phyloP scores from a whole-genome alignment of 805 yeast genomes.

The Teunomyces panamensis region DNA sequence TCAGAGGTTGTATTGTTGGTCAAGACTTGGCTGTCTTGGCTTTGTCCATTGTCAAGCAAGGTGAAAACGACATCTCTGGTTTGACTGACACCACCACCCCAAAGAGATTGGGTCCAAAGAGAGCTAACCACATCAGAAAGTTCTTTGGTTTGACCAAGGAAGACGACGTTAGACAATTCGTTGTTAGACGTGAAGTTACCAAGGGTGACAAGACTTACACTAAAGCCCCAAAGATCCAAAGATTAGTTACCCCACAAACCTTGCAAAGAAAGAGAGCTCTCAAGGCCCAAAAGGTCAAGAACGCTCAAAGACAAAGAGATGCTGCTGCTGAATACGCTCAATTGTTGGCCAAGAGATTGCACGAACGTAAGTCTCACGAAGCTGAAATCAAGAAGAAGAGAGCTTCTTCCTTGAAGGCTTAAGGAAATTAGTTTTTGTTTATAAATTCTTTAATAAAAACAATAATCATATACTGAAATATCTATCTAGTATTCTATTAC shows the following conservation, averaged over 20 bases:
- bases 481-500: neutral
- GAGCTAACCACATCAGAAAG: constrained; percentile 99
- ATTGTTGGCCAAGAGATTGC: constrained; percentile 95
- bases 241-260: constrained; percentile 98
- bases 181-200: constrained; percentile 96
- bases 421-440: constrained; percentile 22
- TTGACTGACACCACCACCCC: constrained; percentile 92
- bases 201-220: constrained; percentile 98
- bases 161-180: constrained; percentile 80
- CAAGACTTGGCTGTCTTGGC: constrained; percentile 95
- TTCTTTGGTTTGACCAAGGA: constrained; percentile 97
- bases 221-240: constrained; percentile 99
- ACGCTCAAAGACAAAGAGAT: constrained; percentile 99
- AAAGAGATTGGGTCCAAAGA: constrained; percentile 99
- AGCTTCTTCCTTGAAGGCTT: constrained; percentile 97
- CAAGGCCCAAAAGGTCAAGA: constrained; percentile 88
- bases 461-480: constrained; percentile 2
- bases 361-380: constrained; percentile 97
- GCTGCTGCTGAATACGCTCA: constrained; percentile 99
- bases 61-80: constrained; percentile 94
- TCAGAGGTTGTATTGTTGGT: constrained; percentile 99
- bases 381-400: constrained; percentile 99
- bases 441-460: constrained; percentile 1
- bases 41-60: constrained; percentile 92
- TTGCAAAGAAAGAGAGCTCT: constrained; percentile 99